These are phyloP conservation scores for Manihot esculenta DNA, from an alignment of 441 rosid species.

Conservation along the genomic window DNA sequence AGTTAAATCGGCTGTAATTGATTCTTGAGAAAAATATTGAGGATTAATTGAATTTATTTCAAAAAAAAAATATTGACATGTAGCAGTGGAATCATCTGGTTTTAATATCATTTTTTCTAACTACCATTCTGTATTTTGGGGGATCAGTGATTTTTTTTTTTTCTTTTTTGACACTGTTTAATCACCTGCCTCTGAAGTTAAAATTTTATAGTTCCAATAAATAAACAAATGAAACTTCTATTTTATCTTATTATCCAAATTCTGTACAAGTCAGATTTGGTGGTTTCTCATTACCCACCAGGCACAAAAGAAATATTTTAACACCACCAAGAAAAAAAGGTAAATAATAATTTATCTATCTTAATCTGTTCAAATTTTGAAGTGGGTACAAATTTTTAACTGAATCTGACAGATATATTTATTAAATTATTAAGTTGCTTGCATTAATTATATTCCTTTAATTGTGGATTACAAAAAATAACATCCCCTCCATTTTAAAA, in stretches of 20 bases:
- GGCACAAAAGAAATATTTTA: too few species aligned
- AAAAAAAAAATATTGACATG: too few species aligned
- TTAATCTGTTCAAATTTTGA: not conserved
- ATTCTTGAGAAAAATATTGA: too few species aligned
- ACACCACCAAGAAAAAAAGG: too few species aligned
- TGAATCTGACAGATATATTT: constrained; percentile 64
- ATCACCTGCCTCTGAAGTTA: constrained; percentile 24
- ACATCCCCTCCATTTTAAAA: too few species aligned
- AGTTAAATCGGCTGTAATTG: too few species aligned
- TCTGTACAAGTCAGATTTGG: not conserved
- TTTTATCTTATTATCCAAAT: constrained; percentile 42
- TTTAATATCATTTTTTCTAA: constrained; percentile 5
- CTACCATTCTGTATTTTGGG: constrained; percentile 10
- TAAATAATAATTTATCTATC: too few species aligned
- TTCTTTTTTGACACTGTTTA: too few species aligned
- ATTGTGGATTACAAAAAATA: constrained; percentile 22
- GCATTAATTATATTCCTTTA: constrained; percentile 33
- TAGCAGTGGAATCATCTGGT: constrained; percentile 5
- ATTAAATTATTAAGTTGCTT: constrained; percentile 34
- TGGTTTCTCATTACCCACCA: too few species aligned
- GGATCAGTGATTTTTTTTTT: too few species aligned
- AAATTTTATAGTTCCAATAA: constrained; percentile 35
- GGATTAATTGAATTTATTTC: too few species aligned
- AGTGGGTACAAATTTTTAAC: constrained; percentile 35
- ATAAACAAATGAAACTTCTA: constrained; percentile 57